Conservation (phyloP, 352 stramenopile species). For the Phytophthora megakarya region DNA sequence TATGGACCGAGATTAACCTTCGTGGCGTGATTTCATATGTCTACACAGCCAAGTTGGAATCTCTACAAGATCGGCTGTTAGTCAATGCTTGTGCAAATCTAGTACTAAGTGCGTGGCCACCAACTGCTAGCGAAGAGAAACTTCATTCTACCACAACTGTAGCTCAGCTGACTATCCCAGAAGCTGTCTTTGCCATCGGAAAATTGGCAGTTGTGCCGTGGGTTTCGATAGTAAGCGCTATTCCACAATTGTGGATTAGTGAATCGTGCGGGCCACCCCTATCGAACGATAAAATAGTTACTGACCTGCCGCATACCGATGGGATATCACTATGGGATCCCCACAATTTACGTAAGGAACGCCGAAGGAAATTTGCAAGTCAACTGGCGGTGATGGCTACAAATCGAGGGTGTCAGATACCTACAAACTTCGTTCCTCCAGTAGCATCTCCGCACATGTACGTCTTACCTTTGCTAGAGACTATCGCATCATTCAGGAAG, state of each 20-base stretch:
- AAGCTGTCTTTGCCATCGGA: constrained; percentile 12
- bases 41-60: constrained; percentile 34
- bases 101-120: constrained; percentile 25
- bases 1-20: constrained; percentile 21
- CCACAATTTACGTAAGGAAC: constrained; percentile 10
- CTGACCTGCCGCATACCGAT: neutral
- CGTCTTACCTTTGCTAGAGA: constrained; percentile 8
- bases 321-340: constrained; percentile 19
- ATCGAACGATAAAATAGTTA: constrained; percentile 4
- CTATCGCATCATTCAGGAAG: constrained; percentile 8
- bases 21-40: constrained; percentile 31
- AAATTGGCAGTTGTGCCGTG: constrained; percentile 32
- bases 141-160: neutral
- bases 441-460: neutral
- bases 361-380: neutral
- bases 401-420: constrained; percentile 11
- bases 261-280: constrained; percentile 17
- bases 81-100: constrained; percentile 37
- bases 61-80: constrained; percentile 27
- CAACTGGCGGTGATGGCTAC: constrained; percentile 13
- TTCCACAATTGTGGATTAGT: constrained; percentile 20
- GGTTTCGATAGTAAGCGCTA: constrained; percentile 16
- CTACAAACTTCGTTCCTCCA: neutral
- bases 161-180: constrained; percentile 29
- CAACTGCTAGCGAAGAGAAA: neutral